Evolutionary conservation across 176 grass and related monocot species (phyloP).

Genomic region (Typha latifolia): DNA sequence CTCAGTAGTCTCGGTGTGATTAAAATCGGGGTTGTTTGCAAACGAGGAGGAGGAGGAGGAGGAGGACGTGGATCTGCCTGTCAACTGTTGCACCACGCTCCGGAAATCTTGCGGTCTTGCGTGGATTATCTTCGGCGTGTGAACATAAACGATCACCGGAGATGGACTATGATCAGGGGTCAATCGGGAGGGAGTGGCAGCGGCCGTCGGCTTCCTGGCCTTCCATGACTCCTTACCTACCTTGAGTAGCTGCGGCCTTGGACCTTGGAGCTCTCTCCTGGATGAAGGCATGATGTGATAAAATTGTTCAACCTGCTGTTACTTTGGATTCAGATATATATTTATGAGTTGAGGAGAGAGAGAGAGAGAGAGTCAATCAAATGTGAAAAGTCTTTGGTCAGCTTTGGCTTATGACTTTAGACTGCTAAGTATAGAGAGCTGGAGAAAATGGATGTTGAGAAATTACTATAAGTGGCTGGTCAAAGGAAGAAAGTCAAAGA

Average conservation of each 20-base stretch:
- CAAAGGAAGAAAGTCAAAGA: too few species aligned
- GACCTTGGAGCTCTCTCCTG: conserved; percentile 37
- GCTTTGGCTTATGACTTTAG: too few species aligned
- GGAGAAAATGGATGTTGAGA: too few species aligned
- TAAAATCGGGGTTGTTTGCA: too few species aligned
- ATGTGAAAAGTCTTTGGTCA: too few species aligned
- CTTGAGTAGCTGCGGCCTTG: conserved; percentile 30
- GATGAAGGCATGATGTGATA: conserved; percentile 12
- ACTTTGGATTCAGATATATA: too few species aligned
- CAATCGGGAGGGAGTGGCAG: conserved; percentile 7
- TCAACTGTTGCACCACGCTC: conserved; percentile 58
- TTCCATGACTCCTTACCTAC: conserved; percentile 10
- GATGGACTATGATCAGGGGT: background rate
- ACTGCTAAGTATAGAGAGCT: too few species aligned
- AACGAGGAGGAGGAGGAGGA: background rate
- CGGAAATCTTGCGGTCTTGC: conserved; percentile 56
- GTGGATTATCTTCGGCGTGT: conserved; percentile 52
- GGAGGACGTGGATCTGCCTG: conserved; percentile 22
- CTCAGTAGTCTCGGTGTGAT: too few species aligned
- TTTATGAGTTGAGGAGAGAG: too few species aligned
- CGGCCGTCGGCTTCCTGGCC: background rate
- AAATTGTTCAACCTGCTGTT: too few species aligned
- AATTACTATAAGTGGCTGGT: too few species aligned
- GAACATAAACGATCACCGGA: conserved; percentile 48
- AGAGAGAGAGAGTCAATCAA: too few species aligned